phyloP scores from a whole-genome alignment of 495 filamentous ascomycete species.

The Neohortaea acidophila region DNA sequence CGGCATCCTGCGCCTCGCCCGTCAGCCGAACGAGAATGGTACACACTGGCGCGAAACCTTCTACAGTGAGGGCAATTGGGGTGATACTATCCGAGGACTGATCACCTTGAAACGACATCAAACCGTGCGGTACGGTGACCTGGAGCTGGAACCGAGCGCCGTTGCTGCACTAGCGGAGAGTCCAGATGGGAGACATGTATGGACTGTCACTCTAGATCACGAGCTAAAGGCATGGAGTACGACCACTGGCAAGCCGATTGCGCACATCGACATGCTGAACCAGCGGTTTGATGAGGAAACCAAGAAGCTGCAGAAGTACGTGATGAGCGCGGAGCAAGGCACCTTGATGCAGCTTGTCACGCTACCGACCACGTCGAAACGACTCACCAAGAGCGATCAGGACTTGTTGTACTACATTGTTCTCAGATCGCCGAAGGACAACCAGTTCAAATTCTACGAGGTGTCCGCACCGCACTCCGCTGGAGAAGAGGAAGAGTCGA shows the following conservation, averaged over 20 bases:
- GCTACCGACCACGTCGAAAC: conserved; percentile 20
- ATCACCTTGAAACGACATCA: conserved; percentile 54
- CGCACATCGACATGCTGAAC: conserved; percentile 56
- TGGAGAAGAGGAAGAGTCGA: conserved; percentile 30
- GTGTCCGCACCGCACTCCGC: conserved; percentile 48
- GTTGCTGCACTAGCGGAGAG: conserved; percentile 49
- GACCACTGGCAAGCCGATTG: conserved; percentile 51
- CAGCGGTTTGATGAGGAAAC: conserved; percentile 35
- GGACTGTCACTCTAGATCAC: conserved; percentile 77
- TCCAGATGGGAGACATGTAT: conserved; percentile 53
- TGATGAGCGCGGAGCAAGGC: conserved; percentile 60
- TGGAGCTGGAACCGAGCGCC: conserved; percentile 48
- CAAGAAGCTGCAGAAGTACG: conserved; percentile 43
- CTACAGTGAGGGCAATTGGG: conserved; percentile 66
- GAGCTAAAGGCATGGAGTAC: conserved; percentile 76
- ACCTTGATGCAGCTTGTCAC: conserved; percentile 61
- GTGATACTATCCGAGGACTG: conserved; percentile 42
- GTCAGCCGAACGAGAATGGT: conserved; percentile 52
- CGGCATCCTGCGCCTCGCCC: conserved; percentile 55
- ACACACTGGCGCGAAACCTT: conserved; percentile 59
- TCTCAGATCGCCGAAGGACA: conserved; percentile 77
- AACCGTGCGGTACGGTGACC: conserved; percentile 47
- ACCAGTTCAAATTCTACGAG: conserved; percentile 89
- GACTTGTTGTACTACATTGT: conserved; percentile 44
- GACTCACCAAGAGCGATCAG: conserved; percentile 4